These are phyloP conservation scores for Penicillium vulpinum DNA, from an alignment of 2,329 filamentous ascomycete genomes.

Conservation along the genomic window DNA sequence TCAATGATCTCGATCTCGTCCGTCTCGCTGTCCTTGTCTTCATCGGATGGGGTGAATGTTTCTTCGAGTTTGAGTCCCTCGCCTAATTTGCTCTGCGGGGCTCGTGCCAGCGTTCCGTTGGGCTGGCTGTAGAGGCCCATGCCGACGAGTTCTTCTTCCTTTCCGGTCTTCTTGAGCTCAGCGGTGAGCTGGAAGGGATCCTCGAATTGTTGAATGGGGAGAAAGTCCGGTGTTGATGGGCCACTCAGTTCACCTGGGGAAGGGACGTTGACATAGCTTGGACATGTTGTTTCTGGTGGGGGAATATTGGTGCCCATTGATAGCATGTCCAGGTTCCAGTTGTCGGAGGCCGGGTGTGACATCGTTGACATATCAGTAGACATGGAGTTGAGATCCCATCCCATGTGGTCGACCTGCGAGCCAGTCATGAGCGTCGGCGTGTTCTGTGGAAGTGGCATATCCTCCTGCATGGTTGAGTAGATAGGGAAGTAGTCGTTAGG, in stretches of 20 bases:
- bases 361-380: slow-evolving; percentile 22
- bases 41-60: slow-evolving; percentile 67
- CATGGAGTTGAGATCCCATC: slow-evolving; percentile 26
- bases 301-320: slow-evolving; percentile 36
- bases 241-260: slow-evolving; percentile 38
- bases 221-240: slow-evolving; percentile 41
- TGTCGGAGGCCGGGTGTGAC: slow-evolving; percentile 28
- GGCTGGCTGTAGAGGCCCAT: slow-evolving; percentile 79
- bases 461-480: slow-evolving; percentile 22
- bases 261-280: slow-evolving; percentile 37
- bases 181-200: slow-evolving; percentile 23
- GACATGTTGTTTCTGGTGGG: slow-evolving; percentile 30
- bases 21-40: slow-evolving; percentile 60
- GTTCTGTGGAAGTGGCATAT: slow-evolving; percentile 24
- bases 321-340: slow-evolving; percentile 36
- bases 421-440: slow-evolving; percentile 23
- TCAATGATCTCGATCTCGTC: slow-evolving; percentile 40
- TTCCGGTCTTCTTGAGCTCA: slow-evolving; percentile 54
- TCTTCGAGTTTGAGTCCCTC: slow-evolving; percentile 81
- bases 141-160: slow-evolving; percentile 51
- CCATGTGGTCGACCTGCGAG: slow-evolving; percentile 29
- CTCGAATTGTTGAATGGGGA: slow-evolving; percentile 39
- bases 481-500: slow-evolving; percentile 24
- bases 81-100: slow-evolving; percentile 59
- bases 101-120: slow-evolving; percentile 59